Evolutionary conservation across 164 flowering plant species (phyloP).

Genomic region (Magnolia officinalis): DNA sequence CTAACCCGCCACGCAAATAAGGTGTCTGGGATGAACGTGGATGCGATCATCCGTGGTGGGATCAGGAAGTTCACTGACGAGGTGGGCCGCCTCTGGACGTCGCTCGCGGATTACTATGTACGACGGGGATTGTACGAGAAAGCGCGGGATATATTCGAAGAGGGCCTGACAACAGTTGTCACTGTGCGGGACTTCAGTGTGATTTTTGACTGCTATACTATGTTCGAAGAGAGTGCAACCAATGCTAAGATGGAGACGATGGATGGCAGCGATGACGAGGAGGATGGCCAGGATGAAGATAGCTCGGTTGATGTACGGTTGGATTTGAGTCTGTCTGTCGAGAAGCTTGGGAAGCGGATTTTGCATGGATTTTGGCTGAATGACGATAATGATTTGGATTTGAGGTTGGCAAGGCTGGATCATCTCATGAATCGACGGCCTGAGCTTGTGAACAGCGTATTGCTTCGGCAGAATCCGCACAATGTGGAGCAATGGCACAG

Average conservation of each 20-base stretch:
- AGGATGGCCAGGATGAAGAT: slow-evolving; percentile 25
- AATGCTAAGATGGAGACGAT: slow-evolving; percentile 62
- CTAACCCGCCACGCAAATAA: slow-evolving; percentile 68
- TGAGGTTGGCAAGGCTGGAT: slow-evolving; percentile 75
- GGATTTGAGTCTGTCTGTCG: slow-evolving; percentile 38
- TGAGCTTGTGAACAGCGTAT: slow-evolving; percentile 85
- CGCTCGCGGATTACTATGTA: slow-evolving; percentile 84
- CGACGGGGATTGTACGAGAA: slow-evolving; percentile 71
- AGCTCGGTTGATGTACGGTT: slow-evolving; percentile 38
- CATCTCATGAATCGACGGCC: slow-evolving; percentile 82
- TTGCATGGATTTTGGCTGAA: slow-evolving; percentile 68
- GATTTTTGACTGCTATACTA: slow-evolving; percentile 79
- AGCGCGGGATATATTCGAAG: slow-evolving; percentile 90
- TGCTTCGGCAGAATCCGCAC: slow-evolving; percentile 93
- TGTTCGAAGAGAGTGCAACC: slow-evolving; percentile 82
- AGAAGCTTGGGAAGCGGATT: slow-evolving; percentile 48
- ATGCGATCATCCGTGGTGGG: slow-evolving; percentile 90
- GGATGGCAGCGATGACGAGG: slow-evolving; percentile 58
- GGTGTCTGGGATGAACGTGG: slow-evolving; percentile 87
- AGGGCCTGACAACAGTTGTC: slow-evolving; percentile 79
- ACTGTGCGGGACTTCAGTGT: slow-evolving; percentile 94
- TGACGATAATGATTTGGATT: slow-evolving; percentile 73
- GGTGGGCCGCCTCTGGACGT: slow-evolving; percentile 92
- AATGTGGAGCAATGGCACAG: slow-evolving; percentile 98
- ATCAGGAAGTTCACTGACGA: slow-evolving; percentile 91